phyloP scores from a whole-genome alignment of 2,329 filamentous ascomycete genomes.

The Thielaviopsis populi region DNA sequence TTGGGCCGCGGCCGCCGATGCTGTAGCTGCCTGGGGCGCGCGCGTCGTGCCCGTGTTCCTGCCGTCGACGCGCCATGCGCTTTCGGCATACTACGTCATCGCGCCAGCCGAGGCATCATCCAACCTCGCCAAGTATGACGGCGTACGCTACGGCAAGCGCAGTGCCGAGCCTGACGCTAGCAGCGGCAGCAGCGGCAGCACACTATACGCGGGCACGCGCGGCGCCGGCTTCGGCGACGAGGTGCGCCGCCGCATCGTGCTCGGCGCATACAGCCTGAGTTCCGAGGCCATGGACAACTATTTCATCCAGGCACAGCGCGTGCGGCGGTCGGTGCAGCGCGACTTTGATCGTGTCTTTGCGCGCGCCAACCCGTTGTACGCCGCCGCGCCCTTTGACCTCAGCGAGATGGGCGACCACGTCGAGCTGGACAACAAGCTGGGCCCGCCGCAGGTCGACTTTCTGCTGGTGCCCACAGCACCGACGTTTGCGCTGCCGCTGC shows the following conservation, averaged over 20 bases:
- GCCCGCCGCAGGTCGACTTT: constrained; percentile 59
- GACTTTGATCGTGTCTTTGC: constrained; percentile 76
- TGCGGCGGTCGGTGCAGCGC: constrained; percentile 65
- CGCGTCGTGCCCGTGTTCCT: constrained; percentile 62
- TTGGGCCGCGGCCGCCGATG: constrained; percentile 49
- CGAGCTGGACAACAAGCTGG: constrained; percentile 39
- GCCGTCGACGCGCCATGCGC: constrained; percentile 67
- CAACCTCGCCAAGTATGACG: constrained; percentile 93
- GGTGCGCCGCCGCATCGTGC: constrained; percentile 70
- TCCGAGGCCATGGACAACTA: constrained; percentile 90
- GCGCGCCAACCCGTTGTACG: constrained; percentile 51
- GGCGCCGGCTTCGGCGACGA: constrained; percentile 66
- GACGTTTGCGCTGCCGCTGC: constrained; percentile 51
- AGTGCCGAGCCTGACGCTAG: constrained; percentile 30
- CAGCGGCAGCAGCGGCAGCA: constrained; percentile 36
- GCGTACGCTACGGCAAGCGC: constrained; percentile 71
- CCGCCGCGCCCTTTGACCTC: constrained; percentile 38
- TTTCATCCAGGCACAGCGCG: constrained; percentile 82
- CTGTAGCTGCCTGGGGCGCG: constrained; percentile 50
- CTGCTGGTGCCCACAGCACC: constrained; percentile 79
- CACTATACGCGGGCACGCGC: constrained; percentile 62
- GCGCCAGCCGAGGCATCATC: constrained; percentile 91
- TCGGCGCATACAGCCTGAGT: constrained; percentile 81
- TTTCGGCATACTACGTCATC: constrained; percentile 89
- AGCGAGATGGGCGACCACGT: constrained; percentile 42